Base-by-base conservation (phyloP, 768 basidiomycete species). In the Tylopilus subfusipes region DNA sequence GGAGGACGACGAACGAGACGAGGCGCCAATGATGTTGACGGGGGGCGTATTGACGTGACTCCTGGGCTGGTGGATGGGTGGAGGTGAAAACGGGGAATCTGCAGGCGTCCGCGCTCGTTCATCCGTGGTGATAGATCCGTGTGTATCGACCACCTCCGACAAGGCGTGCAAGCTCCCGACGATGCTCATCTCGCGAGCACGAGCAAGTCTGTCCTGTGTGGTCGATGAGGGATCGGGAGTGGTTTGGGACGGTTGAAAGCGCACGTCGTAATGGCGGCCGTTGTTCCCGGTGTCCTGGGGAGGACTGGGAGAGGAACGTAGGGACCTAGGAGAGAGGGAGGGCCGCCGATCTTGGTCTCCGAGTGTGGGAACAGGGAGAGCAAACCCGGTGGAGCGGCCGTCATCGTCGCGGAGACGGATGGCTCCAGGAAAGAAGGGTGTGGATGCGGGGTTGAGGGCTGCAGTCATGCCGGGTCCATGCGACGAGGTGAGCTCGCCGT, bases 351-450 rank as follows among this genome's bases (percentile, higher is more conserved):
- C 69, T 42, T 73, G 74, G 39, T 73, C 75, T 54, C 73, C 78
- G 66, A 75, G 74, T 56, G 73, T 67, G 60, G 77, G 76, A 67
- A 77, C 77, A 46, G 71, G 69, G 62, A 81, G 79, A 51, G 72
- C 72, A 42, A 80, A 68, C 55, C 73, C 73, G 63, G 67, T 71
- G 46, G 69, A 66, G 45, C 52, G 40, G 12, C 72, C 74, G 50
- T 85, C 84, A 54, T 85, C 83, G 53, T 84, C 84, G 63, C 66
- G 74, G 60, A 76, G 65, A 59, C 83, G 82, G 61, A 82, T 67
- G 51, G 53, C 63, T 51, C 86, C 86, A 57, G 90, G 90, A 69
- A 90, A 90, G 80, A 92, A 92, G 48, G 90, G 90, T 68, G 84
- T 84, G 54, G 89, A 92, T 57, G 88, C 78, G 59, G 90, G 88